Conservation (phyloP, 306 rosid species). For the Ochetophila trinervis region DNA sequence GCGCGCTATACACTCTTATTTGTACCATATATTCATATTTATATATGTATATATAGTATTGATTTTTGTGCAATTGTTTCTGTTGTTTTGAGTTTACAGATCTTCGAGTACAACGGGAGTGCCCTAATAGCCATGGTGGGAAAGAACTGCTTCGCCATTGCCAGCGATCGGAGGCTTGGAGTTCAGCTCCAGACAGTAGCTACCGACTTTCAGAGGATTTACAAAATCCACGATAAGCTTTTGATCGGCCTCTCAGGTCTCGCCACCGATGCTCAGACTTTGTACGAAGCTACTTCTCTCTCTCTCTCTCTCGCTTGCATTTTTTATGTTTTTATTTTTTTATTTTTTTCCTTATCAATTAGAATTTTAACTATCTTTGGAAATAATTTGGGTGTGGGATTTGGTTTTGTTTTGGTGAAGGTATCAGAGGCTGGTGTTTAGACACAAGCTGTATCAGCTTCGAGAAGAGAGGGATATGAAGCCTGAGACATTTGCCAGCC, state of each 20-base stretch:
- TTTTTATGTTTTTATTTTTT: not conserved
- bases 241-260: constrained; percentile 92
- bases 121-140: constrained; percentile 97
- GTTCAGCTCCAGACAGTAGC: constrained; percentile 97
- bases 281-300: constrained; percentile 34
- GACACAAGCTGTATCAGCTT: constrained; percentile 85
- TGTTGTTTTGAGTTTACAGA: constrained; percentile 30
- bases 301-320: not conserved
- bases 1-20: not conserved
- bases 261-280: constrained; percentile 92
- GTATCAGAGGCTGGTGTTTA: constrained; percentile 76
- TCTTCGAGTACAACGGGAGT: constrained; percentile 95
- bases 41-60: not conserved
- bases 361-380: not conserved
- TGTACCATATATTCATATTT: not conserved
- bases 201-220: constrained; percentile 89
- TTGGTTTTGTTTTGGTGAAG: constrained; percentile 26
- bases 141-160: constrained; percentile 95
- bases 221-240: constrained; percentile 64
- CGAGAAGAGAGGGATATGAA: constrained; percentile 93
- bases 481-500: constrained; percentile 89
- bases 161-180: constrained; percentile 93
- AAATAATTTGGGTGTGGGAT: not conserved
- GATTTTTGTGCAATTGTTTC: not conserved
- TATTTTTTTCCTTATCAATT: not conserved